Evolutionary conservation across 2,329 filamentous ascomycete species (phyloP).

Genomic region (Amauroascus niger): DNA sequence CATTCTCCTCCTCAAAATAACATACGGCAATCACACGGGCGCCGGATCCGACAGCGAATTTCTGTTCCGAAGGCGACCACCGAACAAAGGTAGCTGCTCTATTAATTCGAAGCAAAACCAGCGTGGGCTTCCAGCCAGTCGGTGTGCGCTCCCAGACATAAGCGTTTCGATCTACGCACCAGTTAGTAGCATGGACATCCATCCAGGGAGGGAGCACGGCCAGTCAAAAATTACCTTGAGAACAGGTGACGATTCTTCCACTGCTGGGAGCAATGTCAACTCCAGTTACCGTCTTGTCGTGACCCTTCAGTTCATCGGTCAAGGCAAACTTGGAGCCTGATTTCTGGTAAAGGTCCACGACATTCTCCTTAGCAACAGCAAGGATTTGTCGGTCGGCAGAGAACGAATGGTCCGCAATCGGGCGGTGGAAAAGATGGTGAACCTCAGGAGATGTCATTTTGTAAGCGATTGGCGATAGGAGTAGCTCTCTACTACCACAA

Average conservation of each 20-base stretch:
- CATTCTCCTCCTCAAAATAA: slow-evolving; percentile 98
- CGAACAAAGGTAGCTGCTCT: slow-evolving; percentile 92
- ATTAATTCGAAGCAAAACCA: slow-evolving; percentile 94
- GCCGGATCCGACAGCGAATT: slow-evolving; percentile 94
- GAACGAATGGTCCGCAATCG: slow-evolving; percentile 97
- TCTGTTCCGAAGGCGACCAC: slow-evolving; percentile 93
- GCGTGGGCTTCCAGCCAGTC: slow-evolving; percentile 87
- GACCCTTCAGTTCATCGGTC: slow-evolving; percentile 86
- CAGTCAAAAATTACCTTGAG: slow-evolving; percentile 57
- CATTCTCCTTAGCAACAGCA: slow-evolving; percentile 81
- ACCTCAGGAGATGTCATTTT: slow-evolving; percentile 78
- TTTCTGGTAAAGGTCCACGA: slow-evolving; percentile 75
- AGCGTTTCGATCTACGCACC: slow-evolving; percentile 72
- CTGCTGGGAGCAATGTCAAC: slow-evolving; percentile 88
- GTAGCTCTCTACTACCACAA: slow-evolving; percentile 93
- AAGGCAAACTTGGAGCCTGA: slow-evolving; percentile 67
- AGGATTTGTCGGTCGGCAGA: slow-evolving; percentile 80
- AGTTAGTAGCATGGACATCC: slow-evolving; percentile 1
- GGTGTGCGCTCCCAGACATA: slow-evolving; percentile 96
- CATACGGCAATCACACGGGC: slow-evolving; percentile 92
- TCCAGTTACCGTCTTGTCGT: slow-evolving; percentile 93
- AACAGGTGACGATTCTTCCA: slow-evolving; percentile 94
- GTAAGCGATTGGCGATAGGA: slow-evolving; percentile 59
- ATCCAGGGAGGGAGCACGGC: background rate
- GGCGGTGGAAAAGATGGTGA: slow-evolving; percentile 91